These are phyloP conservation scores for Talaromyces trachyspermus DNA, from an alignment of 495 filamentous ascomycete species.

Conservation along the genomic window DNA sequence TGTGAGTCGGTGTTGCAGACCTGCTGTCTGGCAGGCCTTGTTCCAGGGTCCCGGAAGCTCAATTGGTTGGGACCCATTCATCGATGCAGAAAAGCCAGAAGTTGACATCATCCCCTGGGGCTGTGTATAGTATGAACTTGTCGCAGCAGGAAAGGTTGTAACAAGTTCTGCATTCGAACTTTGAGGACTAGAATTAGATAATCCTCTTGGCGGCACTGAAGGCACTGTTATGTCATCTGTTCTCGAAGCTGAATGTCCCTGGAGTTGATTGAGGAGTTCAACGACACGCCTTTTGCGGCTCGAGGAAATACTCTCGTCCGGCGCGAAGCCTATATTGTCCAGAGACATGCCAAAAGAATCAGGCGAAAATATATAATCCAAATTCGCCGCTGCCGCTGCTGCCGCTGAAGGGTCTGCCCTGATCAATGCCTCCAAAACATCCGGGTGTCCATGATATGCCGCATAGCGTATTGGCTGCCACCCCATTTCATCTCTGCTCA, in stretches of 20 bases:
- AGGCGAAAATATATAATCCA: slow-evolving; percentile 2
- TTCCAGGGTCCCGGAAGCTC: slow-evolving; percentile 25
- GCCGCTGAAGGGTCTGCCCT: slow-evolving; percentile 1
- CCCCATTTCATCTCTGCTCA: slow-evolving; percentile 32
- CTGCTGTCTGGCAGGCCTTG: slow-evolving; percentile 19
- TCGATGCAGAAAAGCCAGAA: background rate
- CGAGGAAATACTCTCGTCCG: slow-evolving; percentile 17
- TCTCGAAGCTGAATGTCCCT: background rate
- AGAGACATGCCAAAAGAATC: slow-evolving; percentile 9
- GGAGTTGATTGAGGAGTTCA: background rate
- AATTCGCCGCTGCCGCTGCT: background rate
- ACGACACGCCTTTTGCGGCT: slow-evolving; percentile 16
- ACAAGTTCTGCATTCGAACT: background rate
- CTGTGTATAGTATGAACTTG: background rate
- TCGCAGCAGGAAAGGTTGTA: background rate
- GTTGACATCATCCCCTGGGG: background rate
- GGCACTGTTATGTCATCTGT: background rate
- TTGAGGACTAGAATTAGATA: no score
- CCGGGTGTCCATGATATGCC: slow-evolving; percentile 31
- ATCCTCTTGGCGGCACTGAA: no score
- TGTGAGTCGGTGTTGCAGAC: slow-evolving; percentile 20
- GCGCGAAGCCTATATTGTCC: slow-evolving; percentile 20
- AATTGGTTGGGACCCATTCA: background rate
- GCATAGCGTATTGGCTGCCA: slow-evolving; percentile 36
- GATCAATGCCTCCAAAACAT: slow-evolving; percentile 15